Evolutionary conservation across 2,329 filamentous ascomycete genomes (phyloP), one percentile per base, ranked within the genome.

Genomic region (Trichophyton verrucosum): DNA sequence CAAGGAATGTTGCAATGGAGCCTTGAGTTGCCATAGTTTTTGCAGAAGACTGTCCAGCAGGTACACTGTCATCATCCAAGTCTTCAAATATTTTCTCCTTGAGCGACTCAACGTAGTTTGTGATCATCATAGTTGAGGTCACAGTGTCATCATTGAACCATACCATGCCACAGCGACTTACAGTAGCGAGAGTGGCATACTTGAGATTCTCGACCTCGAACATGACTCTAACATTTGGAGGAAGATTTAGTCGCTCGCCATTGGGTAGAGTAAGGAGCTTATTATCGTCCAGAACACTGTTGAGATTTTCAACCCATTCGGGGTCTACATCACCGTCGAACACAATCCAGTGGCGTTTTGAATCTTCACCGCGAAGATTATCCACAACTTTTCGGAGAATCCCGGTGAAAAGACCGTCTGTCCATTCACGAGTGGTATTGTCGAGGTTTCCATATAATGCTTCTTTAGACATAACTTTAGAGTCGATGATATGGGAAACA

Each of bases 381-480:
- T 99, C 95, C 59, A 99, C 92, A 68, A 99, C 97, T 78, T 97
- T 99, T 69, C 94, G 87, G 47, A 99, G 80, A 65, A 96, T 99
- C 72, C 92, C 95, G 7, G 94, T 99, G 73, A 99, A 99, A 9
- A 99, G 81, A 74, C 94, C 94, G 69, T 99, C 95, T 0, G 94
- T 99, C 94, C 94, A 99, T 75, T 99, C 94, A 68, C 94, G 86
- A 1, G 94, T 99, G 1, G 94, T 99, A 62, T 89, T 91, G 73
- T 99, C 94, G 57, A 99, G 81, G 68, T 86, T 96, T 71, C 94
- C 94, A 70, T 99, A 99, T 3, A 99, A 80, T 24, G 89, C 89
- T 76, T 99, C 94, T 76, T 99, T 99, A 59, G 91, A 96, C 94
- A 99, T 99, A 74, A 99, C 95, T 77, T 99, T 99, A 46, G 92